Base-by-base conservation (phyloP, 768 basidiomycete species). In the Boletus pseudopeckii region DNA sequence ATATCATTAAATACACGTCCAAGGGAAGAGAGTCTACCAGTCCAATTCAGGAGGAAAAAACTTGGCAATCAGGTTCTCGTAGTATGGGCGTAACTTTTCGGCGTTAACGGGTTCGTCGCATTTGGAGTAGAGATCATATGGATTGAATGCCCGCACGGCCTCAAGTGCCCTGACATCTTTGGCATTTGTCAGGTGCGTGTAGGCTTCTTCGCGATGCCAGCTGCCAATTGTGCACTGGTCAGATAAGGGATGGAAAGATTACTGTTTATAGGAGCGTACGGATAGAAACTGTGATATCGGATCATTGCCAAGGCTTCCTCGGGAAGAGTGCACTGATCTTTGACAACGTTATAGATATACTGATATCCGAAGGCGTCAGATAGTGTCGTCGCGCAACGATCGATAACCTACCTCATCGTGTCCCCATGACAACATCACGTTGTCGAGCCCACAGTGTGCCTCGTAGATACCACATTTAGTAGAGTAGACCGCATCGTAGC, bases 81-180 rank as follows among this genome's bases (percentile, higher is more conserved):
- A 97, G 72, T 97, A 96, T 14, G 91, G 88, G 56, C 82, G 79
- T 22, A 96, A 76, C 63, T 79, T 75, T 41, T 77, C 81, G 14
- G 78, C 76, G 47, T 83, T 70, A 50, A 85, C 81, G 5, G 83
- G 80, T 40, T 80, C 79, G 62, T 95, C 90, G 63, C 79, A 82
- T 73, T 96, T 96, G 77, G 86, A 88, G 76, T 97, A 97, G 7
- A 97, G 80, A 65, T 95, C 93, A 71, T 95, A 96, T 0, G 93
- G 92, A 72, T 95, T 96, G 80, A 96, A 96, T 0, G 86, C 86
- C 42, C 80, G 79, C 28, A 92, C 91, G 15, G 91, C 92, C 38
- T 77, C 81, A 32, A 92, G 80, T 18, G 81, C 76, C 49, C 73
- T 73, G 53, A 71, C 59, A 68, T 92, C 90, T 50, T 84, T 83